Percentiles rank a stretch among this genome's conserved stretches.
These are phyloP conservation scores for Trebouxia gelatinosa DNA, from an alignment of 163 green algal genomes.

Conservation along the genomic window DNA sequence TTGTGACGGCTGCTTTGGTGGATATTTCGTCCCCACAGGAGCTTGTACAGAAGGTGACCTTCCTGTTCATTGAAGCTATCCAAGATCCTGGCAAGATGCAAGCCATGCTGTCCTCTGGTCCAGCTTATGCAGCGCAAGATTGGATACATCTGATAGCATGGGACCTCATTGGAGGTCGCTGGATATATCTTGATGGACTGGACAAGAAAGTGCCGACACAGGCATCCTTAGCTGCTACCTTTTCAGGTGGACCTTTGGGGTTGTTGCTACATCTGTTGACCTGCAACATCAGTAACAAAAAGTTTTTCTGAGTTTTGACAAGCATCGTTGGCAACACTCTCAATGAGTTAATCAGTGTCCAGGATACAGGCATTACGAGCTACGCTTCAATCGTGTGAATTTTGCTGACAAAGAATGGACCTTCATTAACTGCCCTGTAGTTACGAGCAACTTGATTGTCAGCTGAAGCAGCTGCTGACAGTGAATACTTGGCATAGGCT, in stretches of 20 bases:
- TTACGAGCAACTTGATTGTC: background rate
- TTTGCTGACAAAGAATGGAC: background rate
- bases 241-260: conserved; percentile 11
- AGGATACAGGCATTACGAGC: background rate
- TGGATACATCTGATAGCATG: conserved; percentile 36
- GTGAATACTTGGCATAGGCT: no score
- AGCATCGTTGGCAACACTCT: background rate
- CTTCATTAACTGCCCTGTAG: background rate
- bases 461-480: no score
- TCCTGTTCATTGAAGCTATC: conserved; percentile 27
- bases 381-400: background rate
- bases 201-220: conserved; percentile 32
- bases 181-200: conserved; percentile 36
- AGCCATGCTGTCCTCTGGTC: conserved; percentile 21
- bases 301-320: background rate
- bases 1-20: conserved; percentile 19
- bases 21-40: conserved; percentile 11
- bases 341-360: no score
- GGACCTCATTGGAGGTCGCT: conserved; percentile 36
- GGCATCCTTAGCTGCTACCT: conserved; percentile 25
- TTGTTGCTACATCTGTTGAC: conserved; percentile 28
- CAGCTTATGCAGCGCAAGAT: conserved; percentile 36
- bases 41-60: conserved; percentile 15
- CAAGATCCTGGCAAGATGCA: conserved; percentile 38
- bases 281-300: background rate